Base-by-base conservation (phyloP, 345 rosid species). In the Camelina neglecta region DNA sequence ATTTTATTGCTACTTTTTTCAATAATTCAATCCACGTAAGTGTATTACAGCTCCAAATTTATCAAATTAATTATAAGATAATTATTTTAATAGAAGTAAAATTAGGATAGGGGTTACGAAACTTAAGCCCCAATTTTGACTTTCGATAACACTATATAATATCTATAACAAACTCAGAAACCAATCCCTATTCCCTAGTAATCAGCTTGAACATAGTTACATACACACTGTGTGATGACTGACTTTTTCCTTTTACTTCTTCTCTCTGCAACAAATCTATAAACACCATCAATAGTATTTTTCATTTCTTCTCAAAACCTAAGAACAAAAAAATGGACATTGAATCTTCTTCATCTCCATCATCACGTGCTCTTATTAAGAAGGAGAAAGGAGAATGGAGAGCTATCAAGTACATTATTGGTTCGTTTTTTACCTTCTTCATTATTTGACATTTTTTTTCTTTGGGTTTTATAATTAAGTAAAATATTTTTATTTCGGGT, bases 361-460 rank as follows among this genome's bases (percentile, higher is more conserved):
- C 76, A 6, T 24, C 58, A 64, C 7, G 41, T 77, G 8, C 2
- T 41, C 45, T 38, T 15, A 36, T 26, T 4, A 64, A 48, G 39
- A 77, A 57, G 39, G 47, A 60, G 26, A 72, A 31, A 73, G 85
- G 87, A 82, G 84, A 84, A 70, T 82, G 85, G 85, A 82, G 73
- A 75, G 83, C 87, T 48, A 75, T 84, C 59, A 82, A 78, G 41
- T 84, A 79, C 71, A 81, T 84, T 38, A 64, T 84, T 48, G 87
- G 87, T 84, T 72, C 8, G 70, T 70, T 3, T 5, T 5, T 5
- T 62, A n/a, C 10, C 45, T 26, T 65, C 23, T 35, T 35, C 4
- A 29, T 69, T 16, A 2, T 26, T 21, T 72, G 11, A 1, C 33
- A 0, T 20, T 31, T 26, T 4, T 33, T 42, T 47, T 1, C 31